These are phyloP conservation scores for Phytopythium vexans DNA, from an alignment of 352 stramenopile species.

Conservation along the genomic window DNA sequence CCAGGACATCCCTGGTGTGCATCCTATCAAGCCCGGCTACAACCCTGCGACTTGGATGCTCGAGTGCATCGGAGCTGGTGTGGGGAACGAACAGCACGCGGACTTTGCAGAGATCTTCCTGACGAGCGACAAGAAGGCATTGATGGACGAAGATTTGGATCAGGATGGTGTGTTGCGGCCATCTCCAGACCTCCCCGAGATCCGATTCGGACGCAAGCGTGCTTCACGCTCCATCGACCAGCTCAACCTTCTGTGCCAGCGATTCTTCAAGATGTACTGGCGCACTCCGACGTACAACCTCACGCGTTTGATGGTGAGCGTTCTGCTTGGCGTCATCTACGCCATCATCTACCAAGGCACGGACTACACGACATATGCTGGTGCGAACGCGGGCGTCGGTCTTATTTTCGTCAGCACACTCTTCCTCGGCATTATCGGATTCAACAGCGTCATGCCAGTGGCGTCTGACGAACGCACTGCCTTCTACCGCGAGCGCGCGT, in stretches of 20 bases:
- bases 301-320: conserved; percentile 56
- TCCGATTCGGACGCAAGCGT: conserved; percentile 41
- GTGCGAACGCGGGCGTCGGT: conserved; percentile 48
- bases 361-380: conserved; percentile 39
- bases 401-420: conserved; percentile 84
- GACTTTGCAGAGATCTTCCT: conserved; percentile 31
- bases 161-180: conserved; percentile 38
- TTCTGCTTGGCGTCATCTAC: conserved; percentile 63
- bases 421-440: conserved; percentile 78
- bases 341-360: conserved; percentile 66
- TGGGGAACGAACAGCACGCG: conserved; percentile 11
- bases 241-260: conserved; percentile 29
- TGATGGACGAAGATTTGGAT: conserved; percentile 44
- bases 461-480: conserved; percentile 77
- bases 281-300: conserved; percentile 41
- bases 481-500: conserved; percentile 47
- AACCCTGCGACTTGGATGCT: conserved; percentile 39
- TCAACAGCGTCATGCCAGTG: conserved; percentile 76
- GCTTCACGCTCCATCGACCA: conserved; percentile 20
- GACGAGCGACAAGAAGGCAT: conserved; percentile 26
- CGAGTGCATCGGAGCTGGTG: conserved; percentile 27
- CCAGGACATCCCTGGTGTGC: conserved; percentile 44
- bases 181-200: conserved; percentile 27
- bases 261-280: conserved; percentile 33
- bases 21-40: conserved; percentile 52